Percentiles rank a stretch among this genome's conserved stretches.
phyloP scores from a whole-genome alignment of 2,329 filamentous ascomycete genomes.

The Metarhizium guizhouense region DNA sequence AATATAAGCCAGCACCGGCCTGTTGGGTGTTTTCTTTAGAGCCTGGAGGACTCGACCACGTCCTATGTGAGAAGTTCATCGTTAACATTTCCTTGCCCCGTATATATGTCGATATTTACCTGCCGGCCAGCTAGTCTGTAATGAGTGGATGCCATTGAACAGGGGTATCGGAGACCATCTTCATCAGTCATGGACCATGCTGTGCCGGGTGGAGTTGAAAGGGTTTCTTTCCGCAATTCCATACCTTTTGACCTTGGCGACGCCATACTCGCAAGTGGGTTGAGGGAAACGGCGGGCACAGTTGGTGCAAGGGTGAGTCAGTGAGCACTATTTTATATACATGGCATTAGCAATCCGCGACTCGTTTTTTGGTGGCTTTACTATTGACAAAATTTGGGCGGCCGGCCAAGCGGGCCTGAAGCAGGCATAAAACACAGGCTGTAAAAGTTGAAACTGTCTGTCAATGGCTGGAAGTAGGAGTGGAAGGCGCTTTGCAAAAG shows the following conservation, averaged over 20 bases:
- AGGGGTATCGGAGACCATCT: neutral
- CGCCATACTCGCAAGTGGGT: slow-evolving; percentile 38
- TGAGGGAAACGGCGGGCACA: slow-evolving; percentile 43
- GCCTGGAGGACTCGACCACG: slow-evolving; percentile 5
- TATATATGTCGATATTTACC: neutral
- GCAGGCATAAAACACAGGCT: too few species aligned
- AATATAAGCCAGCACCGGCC: slow-evolving; percentile 18
- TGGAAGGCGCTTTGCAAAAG: too few species aligned
- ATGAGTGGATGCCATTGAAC: neutral
- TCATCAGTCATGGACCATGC: neutral
- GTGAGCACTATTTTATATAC: slow-evolving; percentile 36
- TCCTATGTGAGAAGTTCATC: neutral
- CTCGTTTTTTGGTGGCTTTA: neutral
- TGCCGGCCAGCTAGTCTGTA: neutral
- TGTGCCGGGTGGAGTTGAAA: neutral
- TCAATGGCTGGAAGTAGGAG: too few species aligned
- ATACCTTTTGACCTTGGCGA: slow-evolving; percentile 16
- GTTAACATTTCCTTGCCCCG: neutral
- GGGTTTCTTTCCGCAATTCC: neutral
- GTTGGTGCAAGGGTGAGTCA: slow-evolving; percentile 44
- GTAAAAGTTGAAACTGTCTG: too few species aligned
- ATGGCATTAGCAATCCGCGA: neutral
- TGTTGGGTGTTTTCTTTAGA: slow-evolving; percentile 9
- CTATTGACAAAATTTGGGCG: neutral
- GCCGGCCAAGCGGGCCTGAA: neutral